Evolutionary conservation across 1,284 basidiomycete genomes (phyloP).

Genomic region (Flammula alnicola): DNA sequence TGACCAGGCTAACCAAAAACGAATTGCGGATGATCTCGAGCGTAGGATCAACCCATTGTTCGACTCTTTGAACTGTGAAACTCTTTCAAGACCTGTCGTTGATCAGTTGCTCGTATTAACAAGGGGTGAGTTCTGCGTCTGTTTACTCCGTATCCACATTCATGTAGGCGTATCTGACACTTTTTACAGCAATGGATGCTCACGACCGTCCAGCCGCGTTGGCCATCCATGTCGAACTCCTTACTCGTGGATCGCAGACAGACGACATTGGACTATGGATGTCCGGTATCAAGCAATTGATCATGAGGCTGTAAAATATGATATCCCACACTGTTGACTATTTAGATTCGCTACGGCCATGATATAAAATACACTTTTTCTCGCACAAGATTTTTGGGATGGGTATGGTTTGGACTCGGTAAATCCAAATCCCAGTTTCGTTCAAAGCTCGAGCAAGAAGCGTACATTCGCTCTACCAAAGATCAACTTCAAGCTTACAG

Average conservation of each 20-base stretch:
- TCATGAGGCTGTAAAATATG: conserved; percentile 56
- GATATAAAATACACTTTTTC: no score
- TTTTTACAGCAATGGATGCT: conserved; percentile 67
- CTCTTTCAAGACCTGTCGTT: conserved; percentile 73
- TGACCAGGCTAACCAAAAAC: conserved; percentile 76
- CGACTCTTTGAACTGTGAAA: conserved; percentile 91
- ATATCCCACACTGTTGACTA: no score
- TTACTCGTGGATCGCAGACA: conserved; percentile 75
- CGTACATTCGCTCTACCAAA: no score
- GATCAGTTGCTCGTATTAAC: conserved; percentile 72
- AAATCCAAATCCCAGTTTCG: no score
- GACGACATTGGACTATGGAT: conserved; percentile 89
- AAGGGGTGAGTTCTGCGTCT: conserved; percentile 55
- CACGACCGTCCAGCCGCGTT: conserved; percentile 74
- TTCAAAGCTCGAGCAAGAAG: no score
- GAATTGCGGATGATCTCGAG: conserved; percentile 88
- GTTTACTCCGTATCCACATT: not conserved
- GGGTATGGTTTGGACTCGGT: no score
- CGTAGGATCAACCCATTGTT: conserved; percentile 87
- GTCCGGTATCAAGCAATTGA: conserved; percentile 85
- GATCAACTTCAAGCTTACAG: no score
- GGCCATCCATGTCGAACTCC: conserved; percentile 78
- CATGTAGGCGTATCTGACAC: conserved; percentile 10
- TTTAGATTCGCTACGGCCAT: no score
- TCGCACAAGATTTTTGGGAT: no score